Evolutionary conservation across 192 early-diverging fungal species (phyloP).

Genomic region (Pilaira anomala): DNA sequence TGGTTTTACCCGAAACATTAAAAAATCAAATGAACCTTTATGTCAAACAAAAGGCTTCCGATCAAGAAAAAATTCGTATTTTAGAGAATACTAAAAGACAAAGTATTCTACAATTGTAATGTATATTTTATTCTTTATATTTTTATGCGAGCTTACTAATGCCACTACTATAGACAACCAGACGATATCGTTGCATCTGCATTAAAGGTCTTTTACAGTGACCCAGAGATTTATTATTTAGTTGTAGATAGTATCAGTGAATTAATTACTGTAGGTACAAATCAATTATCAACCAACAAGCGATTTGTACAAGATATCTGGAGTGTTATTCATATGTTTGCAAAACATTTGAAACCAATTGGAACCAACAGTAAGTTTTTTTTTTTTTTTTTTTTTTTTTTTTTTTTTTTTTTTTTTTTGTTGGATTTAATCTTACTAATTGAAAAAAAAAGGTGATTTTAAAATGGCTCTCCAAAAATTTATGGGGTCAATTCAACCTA

Average conservation of each 20-base stretch:
- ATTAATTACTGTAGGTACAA: slow-evolving; percentile 12
- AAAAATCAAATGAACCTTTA: slow-evolving; percentile 43
- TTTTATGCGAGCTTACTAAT: background rate
- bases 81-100: slow-evolving; percentile 36
- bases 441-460: slow-evolving; percentile 18
- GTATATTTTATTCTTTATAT: background rate
- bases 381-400: background rate
- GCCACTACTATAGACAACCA: slow-evolving; percentile 20
- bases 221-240: slow-evolving; percentile 33
- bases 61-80: slow-evolving; percentile 41
- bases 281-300: slow-evolving; percentile 13
- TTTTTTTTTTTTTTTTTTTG: background rate
- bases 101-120: slow-evolving; percentile 32
- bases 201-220: slow-evolving; percentile 17
- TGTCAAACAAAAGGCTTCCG: slow-evolving; percentile 39
- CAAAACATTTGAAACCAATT: slow-evolving; percentile 23
- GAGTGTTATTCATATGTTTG: slow-evolving; percentile 48
- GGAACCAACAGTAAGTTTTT: slow-evolving; percentile 19
- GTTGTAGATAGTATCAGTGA: slow-evolving; percentile 31
- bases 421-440: slow-evolving; percentile 5
- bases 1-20: slow-evolving; percentile 3
- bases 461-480: slow-evolving; percentile 25
- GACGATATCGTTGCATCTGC: slow-evolving; percentile 29
- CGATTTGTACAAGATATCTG: slow-evolving; percentile 45
- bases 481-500: slow-evolving; percentile 25